Percentiles rank a stretch among this genome's conserved stretches.
phyloP scores from a whole-genome alignment of 2,329 filamentous ascomycete genomes.

The Sordariomycetes sp. region DNA sequence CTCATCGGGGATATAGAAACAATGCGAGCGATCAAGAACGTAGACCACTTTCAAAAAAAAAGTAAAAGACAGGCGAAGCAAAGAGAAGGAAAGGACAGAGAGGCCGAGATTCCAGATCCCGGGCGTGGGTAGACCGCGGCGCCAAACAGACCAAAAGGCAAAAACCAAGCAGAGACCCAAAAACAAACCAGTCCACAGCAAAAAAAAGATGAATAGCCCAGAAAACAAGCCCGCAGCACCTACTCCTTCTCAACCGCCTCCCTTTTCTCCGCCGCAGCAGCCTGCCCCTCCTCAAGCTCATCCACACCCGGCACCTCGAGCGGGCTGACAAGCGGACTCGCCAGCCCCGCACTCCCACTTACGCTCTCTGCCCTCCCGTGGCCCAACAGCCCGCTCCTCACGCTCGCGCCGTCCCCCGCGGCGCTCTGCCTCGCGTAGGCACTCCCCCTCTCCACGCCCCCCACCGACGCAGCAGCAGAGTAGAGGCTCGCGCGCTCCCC shows the following conservation, averaged over 20 bases:
- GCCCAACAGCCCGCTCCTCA: conserved; percentile 63
- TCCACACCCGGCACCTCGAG: conserved; percentile 18
- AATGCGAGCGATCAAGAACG: not conserved
- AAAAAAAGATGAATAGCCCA: not conserved
- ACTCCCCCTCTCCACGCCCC: conserved; percentile 61
- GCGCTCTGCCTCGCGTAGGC: conserved; percentile 54
- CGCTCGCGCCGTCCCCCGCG: conserved; percentile 56
- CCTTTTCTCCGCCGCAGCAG: not conserved
- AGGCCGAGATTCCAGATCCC: too few species aligned
- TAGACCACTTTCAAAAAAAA: too few species aligned
- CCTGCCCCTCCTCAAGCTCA: not conserved
- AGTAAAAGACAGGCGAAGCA: too few species aligned
- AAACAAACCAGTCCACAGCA: not conserved
- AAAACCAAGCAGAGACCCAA: too few species aligned
- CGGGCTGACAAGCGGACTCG: conserved; percentile 46
- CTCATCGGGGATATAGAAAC: not conserved
- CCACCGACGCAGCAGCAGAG: conserved; percentile 48
- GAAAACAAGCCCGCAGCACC: not conserved
- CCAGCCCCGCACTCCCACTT: conserved; percentile 46
- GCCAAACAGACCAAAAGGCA: too few species aligned
- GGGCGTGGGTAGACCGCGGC: too few species aligned
- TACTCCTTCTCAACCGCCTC: not conserved
- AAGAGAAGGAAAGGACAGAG: too few species aligned
- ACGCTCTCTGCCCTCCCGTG: conserved; percentile 76
- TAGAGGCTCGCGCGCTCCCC: conserved; percentile 71